Evolutionary conservation across 352 stramenopile species (phyloP).

Genomic region (Globisporangium lucens): DNA sequence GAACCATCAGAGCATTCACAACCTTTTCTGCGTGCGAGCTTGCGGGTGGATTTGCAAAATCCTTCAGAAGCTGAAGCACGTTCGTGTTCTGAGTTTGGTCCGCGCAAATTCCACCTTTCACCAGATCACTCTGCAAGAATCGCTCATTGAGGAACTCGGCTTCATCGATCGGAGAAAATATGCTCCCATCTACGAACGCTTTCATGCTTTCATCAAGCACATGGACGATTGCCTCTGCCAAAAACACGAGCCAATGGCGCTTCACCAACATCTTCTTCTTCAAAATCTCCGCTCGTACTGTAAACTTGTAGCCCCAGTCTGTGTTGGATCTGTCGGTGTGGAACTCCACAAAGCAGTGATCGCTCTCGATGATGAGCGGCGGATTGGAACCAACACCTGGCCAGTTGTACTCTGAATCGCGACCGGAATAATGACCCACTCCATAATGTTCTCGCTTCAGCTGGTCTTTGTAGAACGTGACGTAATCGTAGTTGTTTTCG

Average conservation of each 20-base stretch:
- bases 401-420: slow-evolving; percentile 78
- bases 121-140: slow-evolving; percentile 64
- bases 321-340: slow-evolving; percentile 84
- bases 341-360: slow-evolving; percentile 82
- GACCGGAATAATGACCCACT: slow-evolving; percentile 66
- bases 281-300: slow-evolving; percentile 57
- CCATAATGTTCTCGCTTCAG: slow-evolving; percentile 58
- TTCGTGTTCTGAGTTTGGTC: slow-evolving; percentile 53
- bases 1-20: slow-evolving; percentile 36
- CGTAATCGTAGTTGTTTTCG: slow-evolving; percentile 88
- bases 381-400: slow-evolving; percentile 60
- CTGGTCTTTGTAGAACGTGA: slow-evolving; percentile 84
- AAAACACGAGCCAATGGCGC: slow-evolving; percentile 60
- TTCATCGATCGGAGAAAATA: slow-evolving; percentile 47
- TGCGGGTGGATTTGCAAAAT: slow-evolving; percentile 42
- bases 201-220: slow-evolving; percentile 50
- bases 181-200: slow-evolving; percentile 45
- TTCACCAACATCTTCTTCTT: slow-evolving; percentile 52
- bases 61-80: slow-evolving; percentile 55
- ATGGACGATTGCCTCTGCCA: slow-evolving; percentile 43
- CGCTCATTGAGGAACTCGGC: slow-evolving; percentile 46
- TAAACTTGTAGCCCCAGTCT: slow-evolving; percentile 82
- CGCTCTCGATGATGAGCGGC: slow-evolving; percentile 72
- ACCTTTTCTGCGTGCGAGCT: slow-evolving; percentile 43
- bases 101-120: slow-evolving; percentile 51